phyloP scores from a whole-genome alignment of 2,329 filamentous ascomycete species.

The Simplicillium aogashimaense region DNA sequence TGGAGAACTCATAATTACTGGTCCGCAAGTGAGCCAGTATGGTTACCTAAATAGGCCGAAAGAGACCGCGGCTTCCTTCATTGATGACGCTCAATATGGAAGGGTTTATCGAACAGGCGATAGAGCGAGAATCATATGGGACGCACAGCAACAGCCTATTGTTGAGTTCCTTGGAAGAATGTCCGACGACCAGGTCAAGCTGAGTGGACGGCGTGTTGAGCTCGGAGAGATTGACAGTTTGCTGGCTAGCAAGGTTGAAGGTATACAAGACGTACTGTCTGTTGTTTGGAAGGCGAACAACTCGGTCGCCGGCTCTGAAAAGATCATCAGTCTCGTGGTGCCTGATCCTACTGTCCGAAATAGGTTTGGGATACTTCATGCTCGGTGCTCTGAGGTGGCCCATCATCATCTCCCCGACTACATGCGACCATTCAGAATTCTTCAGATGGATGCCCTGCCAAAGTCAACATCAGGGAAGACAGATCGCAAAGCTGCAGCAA shows the following conservation, averaged over 20 bases:
- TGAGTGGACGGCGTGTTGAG: constrained; percentile 65
- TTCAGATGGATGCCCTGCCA: constrained; percentile 40
- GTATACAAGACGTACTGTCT: constrained; percentile 9
- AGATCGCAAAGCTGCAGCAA: constrained; percentile 31
- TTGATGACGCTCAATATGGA: constrained; percentile 54
- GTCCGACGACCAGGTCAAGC: constrained; percentile 62
- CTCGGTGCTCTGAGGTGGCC: no score
- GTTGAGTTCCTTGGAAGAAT: constrained; percentile 50
- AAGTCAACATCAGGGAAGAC: constrained; percentile 52
- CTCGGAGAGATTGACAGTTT: constrained; percentile 55
- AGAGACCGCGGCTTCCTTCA: constrained; percentile 51
- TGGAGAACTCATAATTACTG: constrained; percentile 73
- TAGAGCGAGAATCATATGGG: constrained; percentile 59
- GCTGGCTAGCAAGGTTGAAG: constrained; percentile 2
- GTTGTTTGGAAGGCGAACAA: constrained; percentile 6
- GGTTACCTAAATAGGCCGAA: constrained; percentile 58
- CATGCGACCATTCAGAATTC: constrained; percentile 49
- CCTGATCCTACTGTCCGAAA: constrained; percentile 26
- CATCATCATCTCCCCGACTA: constrained; percentile 39
- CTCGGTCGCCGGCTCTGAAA: constrained; percentile 7
- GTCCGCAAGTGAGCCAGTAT: constrained; percentile 55
- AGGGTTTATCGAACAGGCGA: constrained; percentile 68
- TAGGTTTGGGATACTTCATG: no score
- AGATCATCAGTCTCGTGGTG: constrained; percentile 39
- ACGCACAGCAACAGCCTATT: constrained; percentile 49